Evolutionary conservation across 139 green algal genomes (phyloP).

Genomic region (Volvox reticuliferus): DNA sequence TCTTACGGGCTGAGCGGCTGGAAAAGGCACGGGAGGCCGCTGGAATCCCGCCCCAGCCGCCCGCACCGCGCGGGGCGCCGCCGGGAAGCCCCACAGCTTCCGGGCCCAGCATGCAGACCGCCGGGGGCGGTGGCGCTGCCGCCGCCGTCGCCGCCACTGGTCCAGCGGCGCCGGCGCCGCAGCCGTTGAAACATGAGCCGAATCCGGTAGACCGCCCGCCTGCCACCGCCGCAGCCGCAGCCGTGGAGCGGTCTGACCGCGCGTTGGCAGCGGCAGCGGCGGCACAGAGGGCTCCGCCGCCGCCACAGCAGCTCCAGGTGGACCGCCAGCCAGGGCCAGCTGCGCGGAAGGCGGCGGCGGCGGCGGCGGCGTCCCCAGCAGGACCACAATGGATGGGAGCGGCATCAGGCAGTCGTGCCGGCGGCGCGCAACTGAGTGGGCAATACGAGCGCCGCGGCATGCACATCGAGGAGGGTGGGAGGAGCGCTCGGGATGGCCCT

Average conservation of each 20-base stretch:
- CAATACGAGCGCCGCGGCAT: background rate
- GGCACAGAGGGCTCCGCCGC: background rate
- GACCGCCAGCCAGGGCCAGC: background rate
- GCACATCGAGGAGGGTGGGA: background rate
- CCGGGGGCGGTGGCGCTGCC: background rate
- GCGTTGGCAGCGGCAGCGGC: background rate
- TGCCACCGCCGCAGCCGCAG: background rate
- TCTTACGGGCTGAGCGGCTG: constrained; percentile 34
- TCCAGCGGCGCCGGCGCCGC: background rate
- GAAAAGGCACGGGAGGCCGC: background rate
- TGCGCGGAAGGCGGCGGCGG: background rate
- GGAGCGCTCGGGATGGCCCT: background rate
- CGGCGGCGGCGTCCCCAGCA: background rate
- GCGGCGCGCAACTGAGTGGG: background rate
- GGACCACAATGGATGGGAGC: background rate
- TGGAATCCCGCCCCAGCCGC: background rate
- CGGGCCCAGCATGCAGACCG: background rate
- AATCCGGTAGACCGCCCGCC: background rate
- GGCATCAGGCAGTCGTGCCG: background rate
- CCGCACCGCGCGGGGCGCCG: background rate
- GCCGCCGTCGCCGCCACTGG: background rate
- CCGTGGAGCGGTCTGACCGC: background rate
- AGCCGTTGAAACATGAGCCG: background rate
- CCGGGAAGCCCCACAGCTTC: constrained; percentile 11
- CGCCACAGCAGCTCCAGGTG: background rate